Evolutionary conservation across 495 filamentous ascomycete species (phyloP).

Genomic region (Immersiella caudata): DNA sequence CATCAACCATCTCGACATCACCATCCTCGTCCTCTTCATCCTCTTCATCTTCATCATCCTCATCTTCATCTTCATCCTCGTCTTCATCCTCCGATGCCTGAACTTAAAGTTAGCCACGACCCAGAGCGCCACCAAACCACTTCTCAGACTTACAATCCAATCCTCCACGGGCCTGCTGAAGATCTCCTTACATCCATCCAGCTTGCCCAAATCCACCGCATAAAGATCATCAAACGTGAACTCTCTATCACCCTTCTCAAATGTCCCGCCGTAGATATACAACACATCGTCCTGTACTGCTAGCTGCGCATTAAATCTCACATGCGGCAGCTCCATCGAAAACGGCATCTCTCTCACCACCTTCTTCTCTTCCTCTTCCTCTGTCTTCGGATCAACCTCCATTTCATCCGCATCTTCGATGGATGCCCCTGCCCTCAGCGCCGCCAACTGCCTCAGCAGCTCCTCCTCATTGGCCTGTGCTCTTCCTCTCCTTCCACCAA

Average conservation of each 20-base stretch:
- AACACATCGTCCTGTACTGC: slow-evolving; percentile 89
- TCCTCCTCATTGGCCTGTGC: slow-evolving; percentile 89
- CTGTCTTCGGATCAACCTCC: slow-evolving; percentile 50
- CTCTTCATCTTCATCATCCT: slow-evolving; percentile 71
- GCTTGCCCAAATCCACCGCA: slow-evolving; percentile 84
- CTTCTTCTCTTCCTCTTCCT: slow-evolving; percentile 49
- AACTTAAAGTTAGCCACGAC: slow-evolving; percentile 15
- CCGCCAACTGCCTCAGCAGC: slow-evolving; percentile 78
- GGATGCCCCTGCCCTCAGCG: slow-evolving; percentile 53
- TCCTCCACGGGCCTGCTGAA: slow-evolving; percentile 83
- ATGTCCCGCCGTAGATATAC: slow-evolving; percentile 93
- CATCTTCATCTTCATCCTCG: slow-evolving; percentile 64
- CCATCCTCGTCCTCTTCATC: slow-evolving; percentile 59
- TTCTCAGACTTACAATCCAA: slow-evolving; percentile 64
- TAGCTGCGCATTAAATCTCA: slow-evolving; percentile 84
- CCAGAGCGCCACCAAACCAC: not conserved
- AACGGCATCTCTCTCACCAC: slow-evolving; percentile 58
- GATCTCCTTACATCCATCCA: slow-evolving; percentile 88
- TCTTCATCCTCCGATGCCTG: slow-evolving; percentile 70
- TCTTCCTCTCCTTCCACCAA: slow-evolving; percentile 64
- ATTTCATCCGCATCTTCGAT: slow-evolving; percentile 60
- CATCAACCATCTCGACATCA: slow-evolving; percentile 49
- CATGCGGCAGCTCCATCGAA: slow-evolving; percentile 79
- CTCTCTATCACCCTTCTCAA: slow-evolving; percentile 90
- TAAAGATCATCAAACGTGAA: slow-evolving; percentile 94